Evolutionary conservation across 73 alveolate genomes (phyloP).

Genomic region (Breviolum minutum): DNA sequence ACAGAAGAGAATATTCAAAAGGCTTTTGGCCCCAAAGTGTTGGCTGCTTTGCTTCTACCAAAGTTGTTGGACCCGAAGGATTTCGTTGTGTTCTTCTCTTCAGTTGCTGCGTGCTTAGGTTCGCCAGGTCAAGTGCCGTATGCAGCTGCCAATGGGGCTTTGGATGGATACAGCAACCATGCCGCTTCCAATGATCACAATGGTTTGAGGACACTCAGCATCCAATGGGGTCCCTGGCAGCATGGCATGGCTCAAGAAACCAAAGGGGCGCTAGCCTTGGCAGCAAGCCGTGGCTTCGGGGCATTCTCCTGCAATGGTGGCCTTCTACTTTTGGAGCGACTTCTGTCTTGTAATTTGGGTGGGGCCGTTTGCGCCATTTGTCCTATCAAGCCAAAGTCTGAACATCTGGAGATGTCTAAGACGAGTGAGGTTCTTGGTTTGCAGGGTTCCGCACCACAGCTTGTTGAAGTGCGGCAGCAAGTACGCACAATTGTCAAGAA

Average conservation of each 20-base stretch:
- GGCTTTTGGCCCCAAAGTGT: neutral
- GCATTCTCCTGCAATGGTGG: neutral
- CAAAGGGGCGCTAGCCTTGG: neutral
- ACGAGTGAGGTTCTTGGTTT: neutral
- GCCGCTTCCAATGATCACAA: neutral
- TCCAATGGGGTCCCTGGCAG: conserved; percentile 69
- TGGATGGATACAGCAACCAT: neutral
- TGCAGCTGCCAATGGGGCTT: conserved; percentile 20
- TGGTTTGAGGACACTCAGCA: conserved; percentile 3
- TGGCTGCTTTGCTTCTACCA: conserved; percentile 28
- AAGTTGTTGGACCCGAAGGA: neutral
- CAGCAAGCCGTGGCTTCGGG: neutral
- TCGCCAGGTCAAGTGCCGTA: conserved; percentile 21
- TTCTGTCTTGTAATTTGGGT: no score
- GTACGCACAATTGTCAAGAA: neutral
- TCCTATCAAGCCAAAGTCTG: neutral
- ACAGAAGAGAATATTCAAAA: neutral
- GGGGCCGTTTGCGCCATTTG: neutral
- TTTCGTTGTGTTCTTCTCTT: neutral
- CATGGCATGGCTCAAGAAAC: conserved; percentile 40
- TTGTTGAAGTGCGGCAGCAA: neutral
- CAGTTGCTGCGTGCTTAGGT: conserved; percentile 3
- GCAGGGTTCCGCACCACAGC: neutral
- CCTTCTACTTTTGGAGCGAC: neutral
- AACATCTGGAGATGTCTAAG: neutral